phyloP scores from a whole-genome alignment of 1,284 basidiomycete genomes.

The Ustilago esculenta region DNA sequence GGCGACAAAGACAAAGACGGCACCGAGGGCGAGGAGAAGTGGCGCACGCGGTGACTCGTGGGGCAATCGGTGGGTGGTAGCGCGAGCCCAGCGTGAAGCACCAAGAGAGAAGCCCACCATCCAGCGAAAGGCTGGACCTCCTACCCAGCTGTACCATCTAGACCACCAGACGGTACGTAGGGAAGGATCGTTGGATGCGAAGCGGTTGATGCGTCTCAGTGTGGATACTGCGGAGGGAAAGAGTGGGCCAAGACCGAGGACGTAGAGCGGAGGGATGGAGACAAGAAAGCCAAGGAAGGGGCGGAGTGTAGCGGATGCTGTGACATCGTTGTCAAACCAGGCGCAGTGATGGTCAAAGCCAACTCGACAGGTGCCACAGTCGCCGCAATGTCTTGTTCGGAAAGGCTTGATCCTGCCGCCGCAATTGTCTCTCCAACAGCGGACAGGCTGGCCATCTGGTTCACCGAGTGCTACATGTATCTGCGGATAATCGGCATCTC shows the following conservation, averaged over 20 bases:
- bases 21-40: slow-evolving; percentile 8
- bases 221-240: slow-evolving; percentile 14
- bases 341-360: slow-evolving; percentile 54
- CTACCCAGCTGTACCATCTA: slow-evolving; percentile 36
- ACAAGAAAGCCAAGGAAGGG: slow-evolving; percentile 24
- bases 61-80: neutral
- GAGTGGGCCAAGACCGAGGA: slow-evolving; percentile 18
- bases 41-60: slow-evolving; percentile 10
- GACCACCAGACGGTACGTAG: slow-evolving; percentile 14
- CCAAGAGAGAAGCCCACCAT: slow-evolving; percentile 18
- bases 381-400: slow-evolving; percentile 41
- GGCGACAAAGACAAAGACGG: slow-evolving; percentile 19
- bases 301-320: slow-evolving; percentile 16
- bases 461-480: slow-evolving; percentile 12
- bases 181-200: slow-evolving; percentile 1
- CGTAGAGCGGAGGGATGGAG: slow-evolving; percentile 23
- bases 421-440: slow-evolving; percentile 33
- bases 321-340: slow-evolving; percentile 49
- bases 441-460: slow-evolving; percentile 18
- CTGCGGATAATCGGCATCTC: neutral
- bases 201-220: neutral
- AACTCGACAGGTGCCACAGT: slow-evolving; percentile 34
- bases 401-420: slow-evolving; percentile 19
- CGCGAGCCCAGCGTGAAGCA: neutral
- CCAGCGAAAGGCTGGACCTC: slow-evolving; percentile 32